Conservation (phyloP, 352 stramenopile genomes). For the Globisporangium nagaii region DNA sequence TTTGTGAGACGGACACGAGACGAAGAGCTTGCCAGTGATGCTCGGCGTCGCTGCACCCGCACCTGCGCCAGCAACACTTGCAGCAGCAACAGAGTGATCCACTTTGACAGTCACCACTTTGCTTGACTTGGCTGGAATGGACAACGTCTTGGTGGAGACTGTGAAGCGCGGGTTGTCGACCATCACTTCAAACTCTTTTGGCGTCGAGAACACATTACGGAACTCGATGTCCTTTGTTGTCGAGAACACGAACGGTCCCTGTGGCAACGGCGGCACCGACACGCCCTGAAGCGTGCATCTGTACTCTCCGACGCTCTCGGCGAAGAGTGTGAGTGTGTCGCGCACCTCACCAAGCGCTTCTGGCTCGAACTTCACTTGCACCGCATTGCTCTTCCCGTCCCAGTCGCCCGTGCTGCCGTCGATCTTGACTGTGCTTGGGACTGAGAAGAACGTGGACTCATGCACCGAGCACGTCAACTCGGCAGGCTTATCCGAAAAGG, state of each 20-base stretch:
- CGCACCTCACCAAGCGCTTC: constrained; percentile 81
- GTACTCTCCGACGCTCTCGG: constrained; percentile 73
- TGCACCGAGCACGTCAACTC: constrained; percentile 59
- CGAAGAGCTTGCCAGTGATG: constrained; percentile 69
- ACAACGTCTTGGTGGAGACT: constrained; percentile 43
- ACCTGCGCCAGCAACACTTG: not conserved
- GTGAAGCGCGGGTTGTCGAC: constrained; percentile 77
- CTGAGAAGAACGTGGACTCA: constrained; percentile 65
- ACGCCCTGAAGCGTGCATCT: constrained; percentile 76
- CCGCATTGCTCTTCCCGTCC: constrained; percentile 57
- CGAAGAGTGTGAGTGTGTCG: constrained; percentile 69
- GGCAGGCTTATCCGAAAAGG: constrained; percentile 26
- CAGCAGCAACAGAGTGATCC: constrained; percentile 18
- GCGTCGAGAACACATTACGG: constrained; percentile 85
- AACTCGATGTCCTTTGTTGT: constrained; percentile 77
- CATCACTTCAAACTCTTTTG: constrained; percentile 71
- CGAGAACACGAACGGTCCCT: constrained; percentile 78
- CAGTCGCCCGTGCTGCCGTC: constrained; percentile 47
- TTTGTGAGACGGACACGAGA: constrained; percentile 64
- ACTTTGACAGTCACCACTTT: constrained; percentile 58
- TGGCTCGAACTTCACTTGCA: constrained; percentile 87
- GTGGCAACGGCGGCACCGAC: constrained; percentile 67
- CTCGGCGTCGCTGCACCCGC: constrained; percentile 4
- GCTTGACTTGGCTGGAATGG: constrained; percentile 63
- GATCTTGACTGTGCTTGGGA: constrained; percentile 39